Evolutionary conservation across 2,329 filamentous ascomycete species (phyloP).

Genomic region (Cryphonectria parasitica): DNA sequence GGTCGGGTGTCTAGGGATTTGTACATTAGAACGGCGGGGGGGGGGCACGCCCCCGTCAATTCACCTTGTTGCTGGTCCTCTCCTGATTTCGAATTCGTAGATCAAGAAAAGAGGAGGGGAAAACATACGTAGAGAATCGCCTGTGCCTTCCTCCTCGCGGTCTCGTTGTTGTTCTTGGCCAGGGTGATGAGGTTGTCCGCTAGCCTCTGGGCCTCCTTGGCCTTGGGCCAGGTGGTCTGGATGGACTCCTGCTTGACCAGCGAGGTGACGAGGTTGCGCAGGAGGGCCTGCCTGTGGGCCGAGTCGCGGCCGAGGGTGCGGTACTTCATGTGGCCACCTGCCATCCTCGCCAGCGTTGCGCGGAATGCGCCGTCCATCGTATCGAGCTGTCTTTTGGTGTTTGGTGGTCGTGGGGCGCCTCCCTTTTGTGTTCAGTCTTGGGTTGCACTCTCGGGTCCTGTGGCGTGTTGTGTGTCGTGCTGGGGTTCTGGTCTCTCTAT

Average conservation of each 20-base stretch:
- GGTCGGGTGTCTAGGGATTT: slow-evolving; percentile 62
- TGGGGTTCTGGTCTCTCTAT: neutral
- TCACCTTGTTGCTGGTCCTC: neutral
- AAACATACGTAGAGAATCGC: slow-evolving; percentile 81
- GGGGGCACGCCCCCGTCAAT: too few species aligned
- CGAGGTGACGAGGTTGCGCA: slow-evolving; percentile 94
- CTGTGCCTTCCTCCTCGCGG: slow-evolving; percentile 73
- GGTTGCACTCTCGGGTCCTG: too few species aligned
- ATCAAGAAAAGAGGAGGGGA: slow-evolving; percentile 44
- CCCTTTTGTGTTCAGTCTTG: neutral
- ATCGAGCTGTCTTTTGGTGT: neutral
- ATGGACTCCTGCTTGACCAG: slow-evolving; percentile 93
- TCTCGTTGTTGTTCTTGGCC: slow-evolving; percentile 90
- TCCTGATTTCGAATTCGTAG: neutral
- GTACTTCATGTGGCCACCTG: slow-evolving; percentile 84
- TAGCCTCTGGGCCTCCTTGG: slow-evolving; percentile 92
- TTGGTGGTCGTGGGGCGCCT: slow-evolving; percentile 4
- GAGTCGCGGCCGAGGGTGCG: slow-evolving; percentile 85
- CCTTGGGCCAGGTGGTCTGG: slow-evolving; percentile 93
- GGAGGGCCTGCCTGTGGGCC: slow-evolving; percentile 85
- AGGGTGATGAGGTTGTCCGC: slow-evolving; percentile 94
- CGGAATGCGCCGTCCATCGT: slow-evolving; percentile 16
- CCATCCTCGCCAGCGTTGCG: slow-evolving; percentile 60
- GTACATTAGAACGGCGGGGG: too few species aligned
- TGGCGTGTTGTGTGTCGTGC: too few species aligned